These are phyloP conservation scores for Pythium aquatile DNA, from an alignment of 352 stramenopile genomes.

Conservation along the genomic window DNA sequence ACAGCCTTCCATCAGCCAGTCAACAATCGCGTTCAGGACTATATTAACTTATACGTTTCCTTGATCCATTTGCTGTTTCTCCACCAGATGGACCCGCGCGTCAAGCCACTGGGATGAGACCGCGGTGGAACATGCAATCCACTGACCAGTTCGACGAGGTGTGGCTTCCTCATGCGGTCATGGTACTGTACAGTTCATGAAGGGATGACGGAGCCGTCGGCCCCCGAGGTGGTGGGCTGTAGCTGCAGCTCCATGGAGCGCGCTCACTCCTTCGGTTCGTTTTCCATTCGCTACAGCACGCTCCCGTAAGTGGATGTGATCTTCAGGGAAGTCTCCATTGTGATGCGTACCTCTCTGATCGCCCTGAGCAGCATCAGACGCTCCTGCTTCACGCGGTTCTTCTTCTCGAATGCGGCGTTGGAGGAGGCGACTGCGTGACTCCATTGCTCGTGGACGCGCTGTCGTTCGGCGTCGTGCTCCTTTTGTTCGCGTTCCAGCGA, in stretches of 20 bases:
- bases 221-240: background rate
- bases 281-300: background rate
- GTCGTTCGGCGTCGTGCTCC: conserved; percentile 53
- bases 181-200: too few species aligned
- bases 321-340: background rate
- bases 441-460: conserved; percentile 62
- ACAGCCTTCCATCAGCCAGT: background rate
- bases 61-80: background rate
- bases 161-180: too few species aligned
- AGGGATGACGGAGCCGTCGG: too few species aligned
- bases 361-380: conserved; percentile 45
- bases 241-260: background rate
- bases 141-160: background rate
- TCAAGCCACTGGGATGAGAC: background rate
- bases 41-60: background rate
- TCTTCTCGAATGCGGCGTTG: conserved; percentile 41
- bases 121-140: background rate
- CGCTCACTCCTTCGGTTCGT: background rate
- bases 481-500: conserved; percentile 48
- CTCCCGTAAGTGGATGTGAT: background rate
- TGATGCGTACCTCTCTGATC: conserved; percentile 49
- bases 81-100: background rate
- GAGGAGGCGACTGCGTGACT: conserved; percentile 37
- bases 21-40: background rate
- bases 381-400: conserved; percentile 48